Percentiles rank a stretch among this genome's conserved stretches.
These are phyloP conservation scores for Pugionium cornutum DNA, from an alignment of 345 rosid genomes.

Conservation along the genomic window DNA sequence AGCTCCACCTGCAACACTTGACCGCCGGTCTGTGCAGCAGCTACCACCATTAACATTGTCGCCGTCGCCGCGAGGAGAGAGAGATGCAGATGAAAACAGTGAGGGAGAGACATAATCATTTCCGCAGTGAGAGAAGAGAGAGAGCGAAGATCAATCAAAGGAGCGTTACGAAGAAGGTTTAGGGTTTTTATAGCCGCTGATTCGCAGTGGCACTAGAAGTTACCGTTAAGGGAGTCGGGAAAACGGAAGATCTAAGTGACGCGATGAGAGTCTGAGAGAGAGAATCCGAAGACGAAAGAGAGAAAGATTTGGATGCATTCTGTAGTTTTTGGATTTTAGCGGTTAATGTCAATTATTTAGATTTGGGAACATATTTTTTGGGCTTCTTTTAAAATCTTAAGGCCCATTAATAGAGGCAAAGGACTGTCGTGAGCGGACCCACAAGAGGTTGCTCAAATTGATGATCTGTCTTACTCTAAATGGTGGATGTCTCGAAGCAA, in stretches of 20 bases:
- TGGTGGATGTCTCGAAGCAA: neutral
- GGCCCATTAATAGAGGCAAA: conserved; percentile 15
- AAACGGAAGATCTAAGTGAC: conserved; percentile 33
- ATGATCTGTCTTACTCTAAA: neutral
- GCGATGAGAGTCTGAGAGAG: neutral
- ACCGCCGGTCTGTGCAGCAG: conserved; percentile 31
- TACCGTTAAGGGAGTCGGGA: conserved; percentile 35
- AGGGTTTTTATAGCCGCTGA: neutral
- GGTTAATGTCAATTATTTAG: neutral
- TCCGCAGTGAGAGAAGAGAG: conserved; percentile 6
- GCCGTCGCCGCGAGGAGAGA: conserved; percentile 30
- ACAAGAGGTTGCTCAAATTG: conserved; percentile 8
- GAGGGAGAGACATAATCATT: conserved; percentile 3
- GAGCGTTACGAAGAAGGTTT: neutral
- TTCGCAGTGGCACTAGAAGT: conserved; percentile 16
- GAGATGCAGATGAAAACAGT: conserved; percentile 7
- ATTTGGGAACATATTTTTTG: neutral
- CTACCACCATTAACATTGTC: conserved; percentile 12
- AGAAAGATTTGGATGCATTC: conserved; percentile 10
- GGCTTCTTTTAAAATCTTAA: conserved; percentile 1
- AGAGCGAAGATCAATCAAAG: conserved; percentile 21
- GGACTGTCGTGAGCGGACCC: neutral
- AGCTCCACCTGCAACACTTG: conserved; percentile 32
- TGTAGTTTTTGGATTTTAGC: conserved; percentile 18
- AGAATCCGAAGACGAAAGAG: conserved; percentile 6